Conservation (phyloP, 306 rosid species). For the Bauhinia variegata region DNA sequence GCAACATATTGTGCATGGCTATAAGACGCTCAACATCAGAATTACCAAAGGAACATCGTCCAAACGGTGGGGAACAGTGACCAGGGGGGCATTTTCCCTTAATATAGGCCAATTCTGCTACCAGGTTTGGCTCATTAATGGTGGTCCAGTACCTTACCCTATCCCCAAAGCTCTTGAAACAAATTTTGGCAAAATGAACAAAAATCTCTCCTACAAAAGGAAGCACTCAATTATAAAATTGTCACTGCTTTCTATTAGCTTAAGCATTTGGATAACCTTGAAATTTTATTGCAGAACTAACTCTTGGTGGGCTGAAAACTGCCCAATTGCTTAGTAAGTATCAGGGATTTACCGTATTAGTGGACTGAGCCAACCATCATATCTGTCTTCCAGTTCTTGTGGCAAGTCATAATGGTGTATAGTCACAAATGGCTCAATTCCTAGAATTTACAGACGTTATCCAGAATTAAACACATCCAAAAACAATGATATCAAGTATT, state of each 20-base stretch:
- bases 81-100: slow-evolving; percentile 52
- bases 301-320: background rate
- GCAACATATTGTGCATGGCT: slow-evolving; percentile 63
- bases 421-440: slow-evolving; percentile 64
- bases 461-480: slow-evolving; percentile 26
- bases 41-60: slow-evolving; percentile 63
- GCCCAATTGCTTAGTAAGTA: background rate
- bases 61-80: slow-evolving; percentile 68
- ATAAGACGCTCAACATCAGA: slow-evolving; percentile 68
- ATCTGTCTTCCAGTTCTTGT: slow-evolving; percentile 54
- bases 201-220: slow-evolving; percentile 58
- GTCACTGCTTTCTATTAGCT: background rate
- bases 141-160: slow-evolving; percentile 60
- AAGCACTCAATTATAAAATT: slow-evolving; percentile 1
- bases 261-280: background rate
- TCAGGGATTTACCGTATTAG: slow-evolving; percentile 49
- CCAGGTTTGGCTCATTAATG: slow-evolving; percentile 56
- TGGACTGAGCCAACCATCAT: slow-evolving; percentile 64
- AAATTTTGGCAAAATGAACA: slow-evolving; percentile 53
- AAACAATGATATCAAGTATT: background rate
- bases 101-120: slow-evolving; percentile 33
- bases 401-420: slow-evolving; percentile 63
- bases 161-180: slow-evolving; percentile 56
- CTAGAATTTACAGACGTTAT: slow-evolving; percentile 40
- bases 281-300: slow-evolving; percentile 10